Conservation (phyloP, 768 basidiomycete genomes). For the Kwoniella europaea region DNA sequence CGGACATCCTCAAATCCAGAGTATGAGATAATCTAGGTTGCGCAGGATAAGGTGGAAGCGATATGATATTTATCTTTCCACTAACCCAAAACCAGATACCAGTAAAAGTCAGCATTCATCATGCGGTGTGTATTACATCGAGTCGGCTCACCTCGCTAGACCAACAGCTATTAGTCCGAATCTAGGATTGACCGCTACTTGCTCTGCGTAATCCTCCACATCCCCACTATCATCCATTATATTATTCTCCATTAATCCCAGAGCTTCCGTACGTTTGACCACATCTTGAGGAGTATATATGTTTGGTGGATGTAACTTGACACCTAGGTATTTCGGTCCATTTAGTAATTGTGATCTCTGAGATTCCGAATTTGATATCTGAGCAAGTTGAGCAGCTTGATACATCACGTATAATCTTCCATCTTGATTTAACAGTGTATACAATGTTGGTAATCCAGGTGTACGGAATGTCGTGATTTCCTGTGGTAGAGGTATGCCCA, state of each 20-base stretch:
- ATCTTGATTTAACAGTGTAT: conserved; percentile 37
- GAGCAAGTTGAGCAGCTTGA: conserved; percentile 24
- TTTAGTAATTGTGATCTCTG: conserved; percentile 12
- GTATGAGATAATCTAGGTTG: conserved; percentile 67
- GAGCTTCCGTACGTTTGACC: conserved; percentile 11
- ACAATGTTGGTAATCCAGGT: conserved; percentile 37
- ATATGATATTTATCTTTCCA: conserved; percentile 70
- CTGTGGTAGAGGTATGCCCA: conserved; percentile 19
- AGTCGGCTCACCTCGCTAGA: conserved; percentile 65
- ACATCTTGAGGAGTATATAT: conserved; percentile 7
- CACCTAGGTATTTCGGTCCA: conserved; percentile 25
- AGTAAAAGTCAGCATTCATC: too few species aligned
- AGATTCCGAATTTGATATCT: conserved; percentile 17
- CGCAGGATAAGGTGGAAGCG: conserved; percentile 71
- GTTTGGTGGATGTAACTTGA: conserved; percentile 21
- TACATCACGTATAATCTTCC: conserved; percentile 46
- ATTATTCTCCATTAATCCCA: conserved; percentile 25
- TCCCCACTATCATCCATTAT: conserved; percentile 19
- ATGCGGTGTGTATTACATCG: too few species aligned
- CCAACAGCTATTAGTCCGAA: conserved; percentile 85
- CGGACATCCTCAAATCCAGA: conserved; percentile 55
- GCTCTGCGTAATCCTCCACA: conserved; percentile 40
- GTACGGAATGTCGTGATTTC: conserved; percentile 27
- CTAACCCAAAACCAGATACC: conserved; percentile 55
- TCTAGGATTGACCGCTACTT: conserved; percentile 72